Conservation (phyloP, 139 green algal genomes). For the Tetraselmis chui region DNA sequence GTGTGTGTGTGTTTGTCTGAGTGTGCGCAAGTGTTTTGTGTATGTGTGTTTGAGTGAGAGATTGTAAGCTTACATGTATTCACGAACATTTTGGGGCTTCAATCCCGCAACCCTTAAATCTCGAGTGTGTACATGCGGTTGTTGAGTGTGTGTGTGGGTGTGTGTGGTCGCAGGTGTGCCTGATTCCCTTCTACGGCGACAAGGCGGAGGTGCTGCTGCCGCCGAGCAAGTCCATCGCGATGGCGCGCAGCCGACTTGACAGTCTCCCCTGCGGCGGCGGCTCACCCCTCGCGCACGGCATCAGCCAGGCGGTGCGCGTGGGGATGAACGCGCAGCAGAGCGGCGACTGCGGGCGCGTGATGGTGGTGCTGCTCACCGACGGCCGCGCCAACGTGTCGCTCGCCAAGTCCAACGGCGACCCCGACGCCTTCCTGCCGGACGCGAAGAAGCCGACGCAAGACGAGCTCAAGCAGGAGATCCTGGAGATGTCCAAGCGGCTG, state of each 20-base stretch:
- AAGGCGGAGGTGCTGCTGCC: slow-evolving; percentile 96
- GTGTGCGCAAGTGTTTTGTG: no score
- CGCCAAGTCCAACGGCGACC: slow-evolving; percentile 85
- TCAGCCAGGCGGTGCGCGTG: slow-evolving; percentile 63
- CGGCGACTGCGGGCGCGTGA: slow-evolving; percentile 89
- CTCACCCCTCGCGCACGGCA: slow-evolving; percentile 90
- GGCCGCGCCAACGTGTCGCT: slow-evolving; percentile 92
- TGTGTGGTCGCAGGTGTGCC: slow-evolving; percentile 78
- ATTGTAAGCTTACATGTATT: no score
- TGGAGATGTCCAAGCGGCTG: slow-evolving; percentile 89
- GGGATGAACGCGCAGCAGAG: slow-evolving; percentile 58
- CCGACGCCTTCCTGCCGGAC: slow-evolving; percentile 73
- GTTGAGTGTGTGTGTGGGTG: no score
- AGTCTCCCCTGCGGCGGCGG: slow-evolving; percentile 92
- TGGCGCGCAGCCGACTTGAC: slow-evolving; percentile 91
- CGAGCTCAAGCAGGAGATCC: slow-evolving; percentile 67
- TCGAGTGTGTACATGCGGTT: no score
- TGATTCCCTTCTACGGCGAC: slow-evolving; percentile 98
- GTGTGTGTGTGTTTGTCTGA: no score
- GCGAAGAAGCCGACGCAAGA: slow-evolving; percentile 63
- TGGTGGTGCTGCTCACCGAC: slow-evolving; percentile 96
- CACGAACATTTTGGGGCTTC: no score
- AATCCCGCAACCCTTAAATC: no score
- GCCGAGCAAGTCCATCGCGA: slow-evolving; percentile 94
- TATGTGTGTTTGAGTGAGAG: no score